Conservation (phyloP, 345 rosid species). For the Excoecaria agallocha region DNA sequence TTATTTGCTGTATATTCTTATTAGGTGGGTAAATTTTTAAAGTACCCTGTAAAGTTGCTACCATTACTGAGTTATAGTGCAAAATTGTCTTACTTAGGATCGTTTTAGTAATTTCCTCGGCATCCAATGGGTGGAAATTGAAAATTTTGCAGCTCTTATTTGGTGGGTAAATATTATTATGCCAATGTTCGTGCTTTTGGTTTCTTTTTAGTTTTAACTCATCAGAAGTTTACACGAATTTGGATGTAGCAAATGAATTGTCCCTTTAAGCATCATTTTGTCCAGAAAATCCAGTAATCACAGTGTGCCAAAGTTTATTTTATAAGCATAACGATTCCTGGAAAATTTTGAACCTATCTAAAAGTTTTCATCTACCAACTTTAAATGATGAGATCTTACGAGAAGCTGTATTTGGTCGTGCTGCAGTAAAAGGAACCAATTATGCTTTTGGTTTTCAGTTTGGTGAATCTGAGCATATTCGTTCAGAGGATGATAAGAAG, state of each 20-base stretch:
- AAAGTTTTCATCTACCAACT: constrained; percentile 62
- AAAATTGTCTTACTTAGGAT: no score
- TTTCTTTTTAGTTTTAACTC: no score
- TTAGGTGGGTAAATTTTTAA: no score
- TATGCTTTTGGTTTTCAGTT: constrained; percentile 72
- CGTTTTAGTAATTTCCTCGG: no score
- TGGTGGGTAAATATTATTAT: no score
- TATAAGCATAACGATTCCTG: constrained; percentile 47
- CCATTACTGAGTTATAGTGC: no score
- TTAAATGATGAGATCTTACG: constrained; percentile 65
- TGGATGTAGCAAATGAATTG: constrained; percentile 28
- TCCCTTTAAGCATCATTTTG: constrained; percentile 43
- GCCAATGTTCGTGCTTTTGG: no score
- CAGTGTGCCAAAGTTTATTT: constrained; percentile 56
- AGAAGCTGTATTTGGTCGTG: constrained; percentile 56
- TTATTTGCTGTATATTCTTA: no score
- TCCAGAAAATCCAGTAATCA: constrained; percentile 75
- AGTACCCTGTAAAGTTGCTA: no score
- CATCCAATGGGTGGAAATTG: no score
- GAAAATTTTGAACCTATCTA: constrained; percentile 57
- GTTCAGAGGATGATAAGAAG: constrained; percentile 52
- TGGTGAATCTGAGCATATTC: constrained; percentile 55
- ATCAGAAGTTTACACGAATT: constrained; percentile 20
- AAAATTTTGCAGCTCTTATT: no score
- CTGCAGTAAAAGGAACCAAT: constrained; percentile 57